Evolutionary conservation across 257 asterid species (phyloP).

Genomic region (Cinchona pubescens): DNA sequence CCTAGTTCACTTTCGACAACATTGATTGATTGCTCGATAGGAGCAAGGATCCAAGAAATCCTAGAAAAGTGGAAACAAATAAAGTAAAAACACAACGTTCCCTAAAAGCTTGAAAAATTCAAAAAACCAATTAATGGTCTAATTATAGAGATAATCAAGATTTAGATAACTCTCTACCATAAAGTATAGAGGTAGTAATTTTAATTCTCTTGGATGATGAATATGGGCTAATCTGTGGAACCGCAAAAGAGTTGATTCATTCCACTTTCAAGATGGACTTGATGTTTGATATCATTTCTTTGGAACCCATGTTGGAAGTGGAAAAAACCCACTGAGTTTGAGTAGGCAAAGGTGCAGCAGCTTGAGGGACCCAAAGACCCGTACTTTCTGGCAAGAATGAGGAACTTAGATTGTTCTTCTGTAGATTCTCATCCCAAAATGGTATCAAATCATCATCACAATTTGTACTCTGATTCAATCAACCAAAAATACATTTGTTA

Average conservation of each 20-base stretch:
- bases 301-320: slow-evolving; percentile 28
- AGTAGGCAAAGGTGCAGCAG: slow-evolving; percentile 25
- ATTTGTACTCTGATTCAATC: slow-evolving; percentile 36
- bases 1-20: background rate
- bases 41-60: slow-evolving; percentile 1
- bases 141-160: background rate
- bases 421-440: slow-evolving; percentile 49
- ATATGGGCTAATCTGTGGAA: slow-evolving; percentile 70
- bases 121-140: background rate
- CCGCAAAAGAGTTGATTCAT: slow-evolving; percentile 56
- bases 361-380: slow-evolving; percentile 73
- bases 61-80: background rate
- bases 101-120: no score
- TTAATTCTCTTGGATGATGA: slow-evolving; percentile 26
- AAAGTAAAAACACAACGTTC: background rate
- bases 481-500: background rate
- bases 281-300: slow-evolving; percentile 27
- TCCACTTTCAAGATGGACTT: slow-evolving; percentile 47
- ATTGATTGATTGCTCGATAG: background rate
- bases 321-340: slow-evolving; percentile 41
- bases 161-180: slow-evolving; percentile 19
- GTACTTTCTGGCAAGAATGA: slow-evolving; percentile 35
- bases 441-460: slow-evolving; percentile 47
- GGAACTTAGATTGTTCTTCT: slow-evolving; percentile 28
- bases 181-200: background rate